These are phyloP conservation scores for Myxozyma sirexii DNA, from an alignment of 805 yeast genomes.

Conservation along the genomic window DNA sequence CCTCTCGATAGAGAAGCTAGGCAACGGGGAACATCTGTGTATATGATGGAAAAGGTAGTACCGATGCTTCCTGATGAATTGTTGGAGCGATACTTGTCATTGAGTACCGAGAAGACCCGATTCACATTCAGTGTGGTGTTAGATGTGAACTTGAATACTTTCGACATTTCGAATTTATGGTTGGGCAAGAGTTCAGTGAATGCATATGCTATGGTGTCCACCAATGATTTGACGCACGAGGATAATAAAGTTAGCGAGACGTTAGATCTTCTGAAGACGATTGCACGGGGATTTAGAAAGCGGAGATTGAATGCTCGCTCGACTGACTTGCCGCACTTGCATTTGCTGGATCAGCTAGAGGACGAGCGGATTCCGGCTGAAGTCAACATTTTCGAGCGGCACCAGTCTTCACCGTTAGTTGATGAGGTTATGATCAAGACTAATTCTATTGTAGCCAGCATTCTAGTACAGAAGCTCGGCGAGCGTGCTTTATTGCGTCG, in stretches of 20 bases:
- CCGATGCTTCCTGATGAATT: conserved; percentile 70
- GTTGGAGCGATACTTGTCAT: conserved; percentile 57
- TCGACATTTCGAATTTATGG: conserved; percentile 74
- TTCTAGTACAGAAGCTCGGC: conserved; percentile 72
- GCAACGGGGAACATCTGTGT: conserved; percentile 87
- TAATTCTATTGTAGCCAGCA: conserved; percentile 83
- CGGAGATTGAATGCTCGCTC: conserved; percentile 60
- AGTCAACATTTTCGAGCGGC: conserved; percentile 70
- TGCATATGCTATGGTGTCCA: conserved; percentile 62
- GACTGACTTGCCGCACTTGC: conserved; percentile 53
- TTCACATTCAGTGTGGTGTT: conserved; percentile 78
- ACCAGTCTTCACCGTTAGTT: conserved; percentile 58
- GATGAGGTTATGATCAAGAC: conserved; percentile 80
- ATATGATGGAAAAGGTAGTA: conserved; percentile 73
- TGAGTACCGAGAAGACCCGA: conserved; percentile 60
- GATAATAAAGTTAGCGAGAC: conserved; percentile 1
- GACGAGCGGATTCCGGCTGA: conserved; percentile 77
- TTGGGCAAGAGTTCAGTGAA: conserved; percentile 70
- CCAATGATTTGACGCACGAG: conserved; percentile 49
- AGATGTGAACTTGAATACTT: conserved; percentile 70
- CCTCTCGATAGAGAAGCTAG: conserved; percentile 84
- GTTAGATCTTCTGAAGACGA: conserved; percentile 32
- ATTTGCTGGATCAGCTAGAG: conserved; percentile 77
- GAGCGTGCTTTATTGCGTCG: conserved; percentile 82
- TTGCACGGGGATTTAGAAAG: conserved; percentile 70